Conservation (phyloP, 257 asterid species). For the Ophiorrhiza pumila region DNA sequence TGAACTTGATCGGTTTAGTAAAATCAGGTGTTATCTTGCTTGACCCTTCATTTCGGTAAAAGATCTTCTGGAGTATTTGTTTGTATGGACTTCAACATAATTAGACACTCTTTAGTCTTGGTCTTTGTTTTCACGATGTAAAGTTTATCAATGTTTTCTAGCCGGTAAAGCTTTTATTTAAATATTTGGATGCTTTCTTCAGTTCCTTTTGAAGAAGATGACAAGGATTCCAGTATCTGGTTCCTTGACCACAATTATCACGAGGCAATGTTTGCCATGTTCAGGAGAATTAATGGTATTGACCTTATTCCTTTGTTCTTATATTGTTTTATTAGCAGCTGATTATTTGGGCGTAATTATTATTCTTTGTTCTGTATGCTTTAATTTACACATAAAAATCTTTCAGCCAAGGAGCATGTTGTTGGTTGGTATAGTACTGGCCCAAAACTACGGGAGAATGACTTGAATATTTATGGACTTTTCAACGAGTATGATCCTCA, state of each 20-base stretch:
- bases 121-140: background rate
- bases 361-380: background rate
- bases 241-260: conserved; percentile 97
- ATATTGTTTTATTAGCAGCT: conserved; percentile 12
- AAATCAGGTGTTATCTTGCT: background rate
- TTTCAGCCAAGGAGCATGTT: conserved; percentile 94
- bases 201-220: conserved; percentile 99
- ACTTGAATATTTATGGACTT: conserved; percentile 66
- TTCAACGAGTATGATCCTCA: conserved; percentile 64
- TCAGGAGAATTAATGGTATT: conserved; percentile 86
- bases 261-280: conserved; percentile 93
- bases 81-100: background rate
- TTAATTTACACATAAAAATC: conserved; percentile 18
- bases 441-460: conserved; percentile 86
- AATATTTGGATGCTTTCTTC: conserved; percentile 26
- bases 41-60: background rate
- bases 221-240: conserved; percentile 89
- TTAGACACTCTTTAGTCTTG: background rate
- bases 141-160: background rate
- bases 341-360: conserved; percentile 7
- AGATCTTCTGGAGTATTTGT: background rate
- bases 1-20: background rate
- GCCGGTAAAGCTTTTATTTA: conserved; percentile 1
- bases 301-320: background rate
- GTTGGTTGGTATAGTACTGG: conserved; percentile 99